A percentile compares a stretch with the other conserved stretches of the same genome.
phyloP scores from a whole-genome alignment of 192 early-diverging fungal genomes.

The Gaertneriomyces semiglobifer region DNA sequence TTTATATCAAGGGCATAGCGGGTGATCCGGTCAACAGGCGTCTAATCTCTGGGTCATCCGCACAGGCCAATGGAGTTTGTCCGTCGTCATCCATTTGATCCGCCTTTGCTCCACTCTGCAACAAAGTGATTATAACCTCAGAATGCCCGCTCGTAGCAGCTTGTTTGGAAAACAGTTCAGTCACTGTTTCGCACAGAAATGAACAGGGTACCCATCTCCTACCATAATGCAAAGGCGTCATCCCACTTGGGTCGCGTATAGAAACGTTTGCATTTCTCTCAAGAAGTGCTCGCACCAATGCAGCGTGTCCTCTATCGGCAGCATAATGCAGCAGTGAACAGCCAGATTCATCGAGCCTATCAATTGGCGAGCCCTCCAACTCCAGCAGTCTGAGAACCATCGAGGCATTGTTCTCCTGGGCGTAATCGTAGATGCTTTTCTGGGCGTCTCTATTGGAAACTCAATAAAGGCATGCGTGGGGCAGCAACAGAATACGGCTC shows the following conservation, averaged over 20 bases:
- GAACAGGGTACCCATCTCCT: background rate
- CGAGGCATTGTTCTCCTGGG: conserved; percentile 28
- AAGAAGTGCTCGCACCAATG: conserved; percentile 18
- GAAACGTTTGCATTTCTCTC: conserved; percentile 16
- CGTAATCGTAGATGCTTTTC: conserved; percentile 34
- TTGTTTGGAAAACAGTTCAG: no score
- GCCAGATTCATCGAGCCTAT: conserved; percentile 25
- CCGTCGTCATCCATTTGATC: conserved; percentile 32
- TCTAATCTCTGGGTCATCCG: no score
- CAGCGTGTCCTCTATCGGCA: conserved; percentile 25
- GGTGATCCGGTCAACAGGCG: no score
- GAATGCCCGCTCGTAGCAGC: no score
- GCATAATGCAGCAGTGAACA: conserved; percentile 43
- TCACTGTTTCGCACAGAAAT: no score
- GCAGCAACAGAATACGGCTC: background rate
- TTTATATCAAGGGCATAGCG: no score
- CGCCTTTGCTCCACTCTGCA: conserved; percentile 14
- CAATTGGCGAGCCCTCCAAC: background rate
- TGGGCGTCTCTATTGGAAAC: conserved; percentile 19
- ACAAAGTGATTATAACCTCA: background rate
- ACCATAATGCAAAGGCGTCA: conserved; percentile 41
- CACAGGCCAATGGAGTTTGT: conserved; percentile 25
- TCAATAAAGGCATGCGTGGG: background rate
- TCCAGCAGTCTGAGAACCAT: conserved; percentile 25
- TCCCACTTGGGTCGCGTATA: conserved; percentile 28